phyloP scores from a whole-genome alignment of 2,329 filamentous ascomycete species.

The Knufia fluminis region DNA sequence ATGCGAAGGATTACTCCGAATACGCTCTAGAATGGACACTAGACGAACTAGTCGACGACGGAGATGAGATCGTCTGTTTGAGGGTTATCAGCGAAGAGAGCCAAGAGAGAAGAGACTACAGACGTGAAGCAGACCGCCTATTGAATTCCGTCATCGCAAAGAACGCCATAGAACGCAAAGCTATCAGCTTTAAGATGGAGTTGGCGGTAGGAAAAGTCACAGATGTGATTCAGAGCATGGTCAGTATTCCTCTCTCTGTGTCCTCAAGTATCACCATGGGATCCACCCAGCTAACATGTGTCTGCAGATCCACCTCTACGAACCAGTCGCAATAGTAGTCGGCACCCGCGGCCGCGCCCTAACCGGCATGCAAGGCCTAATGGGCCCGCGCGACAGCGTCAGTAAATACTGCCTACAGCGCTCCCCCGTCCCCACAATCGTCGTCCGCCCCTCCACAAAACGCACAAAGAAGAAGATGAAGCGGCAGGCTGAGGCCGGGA shows the following conservation, averaged over 20 bases:
- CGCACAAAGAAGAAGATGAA: slow-evolving; percentile 85
- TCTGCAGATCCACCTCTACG: slow-evolving; percentile 73
- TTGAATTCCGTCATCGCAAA: slow-evolving; percentile 69
- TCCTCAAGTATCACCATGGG: background rate
- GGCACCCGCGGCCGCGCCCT: slow-evolving; percentile 78
- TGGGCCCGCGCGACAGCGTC: slow-evolving; percentile 81
- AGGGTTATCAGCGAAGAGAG: slow-evolving; percentile 58
- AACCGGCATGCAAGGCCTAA: slow-evolving; percentile 74
- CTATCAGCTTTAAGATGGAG: slow-evolving; percentile 77
- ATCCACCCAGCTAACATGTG: background rate
- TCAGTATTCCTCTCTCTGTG: slow-evolving; percentile 35
- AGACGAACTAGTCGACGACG: slow-evolving; percentile 84
- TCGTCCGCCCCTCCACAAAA: slow-evolving; percentile 79
- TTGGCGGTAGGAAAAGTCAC: slow-evolving; percentile 84
- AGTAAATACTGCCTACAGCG: slow-evolving; percentile 94
- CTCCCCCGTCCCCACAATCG: slow-evolving; percentile 84
- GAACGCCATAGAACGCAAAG: slow-evolving; percentile 66
- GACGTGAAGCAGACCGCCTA: slow-evolving; percentile 63
- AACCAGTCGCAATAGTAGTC: slow-evolving; percentile 83
- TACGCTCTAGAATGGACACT: slow-evolving; percentile 89
- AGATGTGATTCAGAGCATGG: slow-evolving; percentile 81
- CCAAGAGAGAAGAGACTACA: slow-evolving; percentile 60
- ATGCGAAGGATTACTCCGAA: slow-evolving; percentile 85
- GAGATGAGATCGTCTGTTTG: slow-evolving; percentile 85
- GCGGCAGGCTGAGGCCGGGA: slow-evolving; percentile 63